Conservation (phyloP, 192 early-diverging fungal genomes). For the Rhizophagus sp. region DNA sequence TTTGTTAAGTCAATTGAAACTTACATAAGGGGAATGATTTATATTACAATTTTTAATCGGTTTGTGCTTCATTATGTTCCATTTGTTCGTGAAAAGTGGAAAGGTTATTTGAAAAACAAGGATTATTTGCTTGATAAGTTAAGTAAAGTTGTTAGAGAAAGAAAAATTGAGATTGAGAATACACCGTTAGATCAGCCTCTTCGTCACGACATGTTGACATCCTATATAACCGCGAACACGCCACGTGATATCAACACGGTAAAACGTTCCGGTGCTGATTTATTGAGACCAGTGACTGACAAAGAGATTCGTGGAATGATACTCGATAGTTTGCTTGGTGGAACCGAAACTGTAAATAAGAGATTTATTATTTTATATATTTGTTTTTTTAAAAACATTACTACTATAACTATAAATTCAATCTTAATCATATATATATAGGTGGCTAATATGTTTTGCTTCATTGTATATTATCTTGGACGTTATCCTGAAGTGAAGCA, state of each 20-base stretch:
- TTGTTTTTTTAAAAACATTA: too few species aligned
- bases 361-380: too few species aligned
- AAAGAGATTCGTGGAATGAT: neutral
- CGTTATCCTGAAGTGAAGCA: neutral
- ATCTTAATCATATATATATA: slow-evolving; percentile 7
- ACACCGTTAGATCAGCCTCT: neutral
- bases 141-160: neutral
- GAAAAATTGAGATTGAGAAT: slow-evolving; percentile 2
- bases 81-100: neutral
- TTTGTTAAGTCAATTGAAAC: neutral
- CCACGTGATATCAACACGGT: neutral
- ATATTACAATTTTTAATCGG: neutral
- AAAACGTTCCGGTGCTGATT: neutral
- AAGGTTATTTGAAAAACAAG: neutral
- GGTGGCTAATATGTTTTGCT: neutral
- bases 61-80: neutral
- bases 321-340: neutral
- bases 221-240: slow-evolving; percentile 10
- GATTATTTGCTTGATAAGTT: neutral
- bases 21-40: neutral
- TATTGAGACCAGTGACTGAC: neutral
- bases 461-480: neutral
- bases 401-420: too few species aligned
- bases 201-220: neutral
- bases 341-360: slow-evolving; percentile 9